Base-by-base conservation (phyloP, 2,329 filamentous ascomycete species). In the Ceratocystis variospora region DNA sequence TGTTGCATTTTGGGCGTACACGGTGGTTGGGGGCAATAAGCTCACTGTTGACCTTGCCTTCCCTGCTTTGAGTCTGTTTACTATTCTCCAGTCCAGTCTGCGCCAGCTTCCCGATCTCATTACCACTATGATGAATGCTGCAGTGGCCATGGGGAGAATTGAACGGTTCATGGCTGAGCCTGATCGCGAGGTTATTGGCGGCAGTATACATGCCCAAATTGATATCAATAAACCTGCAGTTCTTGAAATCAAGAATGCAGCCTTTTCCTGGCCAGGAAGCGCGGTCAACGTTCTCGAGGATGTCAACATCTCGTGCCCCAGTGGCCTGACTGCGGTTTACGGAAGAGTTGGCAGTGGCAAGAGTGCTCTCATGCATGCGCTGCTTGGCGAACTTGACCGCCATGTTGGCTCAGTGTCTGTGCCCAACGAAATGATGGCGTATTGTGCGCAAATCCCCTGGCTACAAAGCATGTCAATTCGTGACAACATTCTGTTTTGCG, bases 121-220 rank as follows among this genome's bases (percentile, higher is more conserved):
- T 55, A 90, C 88, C 0, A 83, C 87, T 0, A 76, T 93, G 3
- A 81, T 95, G 70, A 95, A 96, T 71, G 89, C 90, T 0, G 86
- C 83, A n/a, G 87, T 96, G 19, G 88, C 91, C 0, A 84, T 96
- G 69, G 84, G 83, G 7, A 86, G 91, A 70, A 90, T 96, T 22
- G 88, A 96, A 71, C 81, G 83, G 25, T 96, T 95, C 76, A 95
- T 96, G 89, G 77, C 79, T 0, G 91, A 96, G 74, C 89, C 89
- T 0, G 85, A 96, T 71, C 90, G 90, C 70, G 81, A 83, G 37
- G 81, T 33, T 73, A 45, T 25, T 22, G 59, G 61, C 50, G 45
- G 19, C 5, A 44, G 53, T 5, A 6, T 28, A 22, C 74, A 2
- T 76, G 77, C 3, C 71, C 75, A 3, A 73, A 73, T 76, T 19